Evolutionary conservation across 306 rosid species (phyloP).

Genomic region (Alnus rubra): DNA sequence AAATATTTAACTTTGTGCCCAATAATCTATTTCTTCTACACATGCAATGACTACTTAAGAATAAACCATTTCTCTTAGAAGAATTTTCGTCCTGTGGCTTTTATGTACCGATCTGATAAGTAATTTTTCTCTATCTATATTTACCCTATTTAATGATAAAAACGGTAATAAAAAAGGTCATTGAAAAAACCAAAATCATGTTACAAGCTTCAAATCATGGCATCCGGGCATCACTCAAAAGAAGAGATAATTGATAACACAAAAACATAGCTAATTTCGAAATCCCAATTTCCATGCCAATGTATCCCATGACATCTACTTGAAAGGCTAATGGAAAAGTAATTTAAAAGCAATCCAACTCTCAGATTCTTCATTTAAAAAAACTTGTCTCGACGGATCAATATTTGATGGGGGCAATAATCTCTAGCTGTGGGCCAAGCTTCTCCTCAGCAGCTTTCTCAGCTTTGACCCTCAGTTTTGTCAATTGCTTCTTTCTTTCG

Average conservation of each 20-base stretch:
- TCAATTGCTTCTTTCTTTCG: slow-evolving; percentile 77
- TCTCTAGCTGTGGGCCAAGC: slow-evolving; percentile 62
- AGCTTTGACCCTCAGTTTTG: slow-evolving; percentile 63
- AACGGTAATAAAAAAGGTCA: no score
- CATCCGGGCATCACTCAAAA: neutral
- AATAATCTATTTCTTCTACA: no score
- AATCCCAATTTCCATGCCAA: slow-evolving; percentile 16
- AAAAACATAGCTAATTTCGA: slow-evolving; percentile 22
- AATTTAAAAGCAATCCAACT: slow-evolving; percentile 18
- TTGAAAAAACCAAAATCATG: neutral
- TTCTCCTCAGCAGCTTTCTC: slow-evolving; percentile 68
- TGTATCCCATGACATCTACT: slow-evolving; percentile 21
- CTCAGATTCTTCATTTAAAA: neutral
- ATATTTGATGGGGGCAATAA: slow-evolving; percentile 67
- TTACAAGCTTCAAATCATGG: neutral
- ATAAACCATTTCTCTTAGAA: no score
- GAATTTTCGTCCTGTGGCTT: no score
- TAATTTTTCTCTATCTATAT: no score
- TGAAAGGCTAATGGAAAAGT: slow-evolving; percentile 13
- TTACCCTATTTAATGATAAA: no score
- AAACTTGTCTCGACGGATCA: slow-evolving; percentile 15
- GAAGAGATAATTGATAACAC: neutral
- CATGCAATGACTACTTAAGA: no score
- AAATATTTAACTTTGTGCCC: no score
- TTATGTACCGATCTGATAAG: no score